phyloP scores from a whole-genome alignment of 208 protist genomes.

The Phytomonas francai region DNA sequence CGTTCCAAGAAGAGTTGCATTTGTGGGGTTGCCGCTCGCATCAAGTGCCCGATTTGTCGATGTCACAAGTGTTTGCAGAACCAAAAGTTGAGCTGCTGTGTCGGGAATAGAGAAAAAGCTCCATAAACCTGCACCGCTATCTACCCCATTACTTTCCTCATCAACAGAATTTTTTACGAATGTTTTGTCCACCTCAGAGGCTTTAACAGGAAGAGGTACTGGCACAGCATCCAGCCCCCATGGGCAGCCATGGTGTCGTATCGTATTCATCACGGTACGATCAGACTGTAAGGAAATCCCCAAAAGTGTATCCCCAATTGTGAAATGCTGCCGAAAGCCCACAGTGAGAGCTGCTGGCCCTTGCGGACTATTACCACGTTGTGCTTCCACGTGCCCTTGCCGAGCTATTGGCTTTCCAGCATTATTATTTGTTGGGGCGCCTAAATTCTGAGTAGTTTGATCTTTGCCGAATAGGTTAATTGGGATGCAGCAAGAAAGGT shows the following conservation, averaged over 20 bases:
- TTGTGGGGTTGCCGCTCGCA: not conserved
- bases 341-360: slow-evolving; percentile 30
- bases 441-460: not conserved
- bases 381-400: not conserved
- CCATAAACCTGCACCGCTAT: not conserved
- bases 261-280: slow-evolving; percentile 10
- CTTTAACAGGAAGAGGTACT: slow-evolving; percentile 5
- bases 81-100: not conserved
- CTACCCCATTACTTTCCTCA: not conserved
- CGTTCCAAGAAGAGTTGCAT: not conserved
- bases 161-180: not conserved
- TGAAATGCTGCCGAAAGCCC: slow-evolving; percentile 35
- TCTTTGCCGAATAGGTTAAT: slow-evolving; percentile 5
- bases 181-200: not conserved
- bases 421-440: not conserved
- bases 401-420: not conserved
- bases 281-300: slow-evolving; percentile 40
- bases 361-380: not conserved
- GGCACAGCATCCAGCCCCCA: not conserved
- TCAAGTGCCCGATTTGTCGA: not conserved
- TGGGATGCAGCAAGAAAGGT: slow-evolving; percentile 14
- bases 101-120: not conserved
- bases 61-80: not conserved
- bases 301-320: slow-evolving; percentile 38
- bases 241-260: not conserved